These are phyloP conservation scores for Candolleomyces eurysporus DNA, from an alignment of 768 basidiomycete genomes.

Conservation along the genomic window DNA sequence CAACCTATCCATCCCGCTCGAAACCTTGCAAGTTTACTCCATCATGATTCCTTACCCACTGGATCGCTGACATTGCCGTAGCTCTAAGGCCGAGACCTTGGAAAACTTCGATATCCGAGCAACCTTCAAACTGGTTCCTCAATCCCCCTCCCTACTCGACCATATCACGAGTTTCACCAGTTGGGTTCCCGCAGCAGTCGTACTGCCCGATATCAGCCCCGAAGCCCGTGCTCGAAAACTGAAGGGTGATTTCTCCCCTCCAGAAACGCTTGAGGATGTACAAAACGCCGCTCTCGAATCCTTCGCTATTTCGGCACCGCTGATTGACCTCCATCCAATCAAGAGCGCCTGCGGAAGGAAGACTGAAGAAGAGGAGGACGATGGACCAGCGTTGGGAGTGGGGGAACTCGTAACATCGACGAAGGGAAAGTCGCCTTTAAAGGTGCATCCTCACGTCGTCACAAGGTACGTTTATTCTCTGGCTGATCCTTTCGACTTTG, in stretches of 20 bases:
- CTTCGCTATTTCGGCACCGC: constrained; percentile 31
- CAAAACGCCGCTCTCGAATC: constrained; percentile 30
- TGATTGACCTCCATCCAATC: constrained; percentile 31
- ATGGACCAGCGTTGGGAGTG: constrained; percentile 8
- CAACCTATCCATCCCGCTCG: constrained; percentile 26
- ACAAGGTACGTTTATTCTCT: constrained; percentile 23
- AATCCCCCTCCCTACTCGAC: constrained; percentile 27
- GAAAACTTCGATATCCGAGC: constrained; percentile 33
- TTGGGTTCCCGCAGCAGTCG: constrained; percentile 22
- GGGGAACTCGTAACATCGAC: constrained; percentile 8
- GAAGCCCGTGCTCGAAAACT: too few species aligned
- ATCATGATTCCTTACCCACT: background rate
- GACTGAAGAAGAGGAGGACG: constrained; percentile 13
- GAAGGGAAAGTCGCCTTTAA: constrained; percentile 12
- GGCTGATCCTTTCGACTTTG: background rate
- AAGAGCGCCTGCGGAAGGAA: constrained; percentile 18
- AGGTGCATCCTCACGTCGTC: constrained; percentile 33
- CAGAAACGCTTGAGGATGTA: constrained; percentile 5
- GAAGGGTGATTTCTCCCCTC: background rate
- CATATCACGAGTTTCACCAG: constrained; percentile 26
- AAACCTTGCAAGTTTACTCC: constrained; percentile 26
- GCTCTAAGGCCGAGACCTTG: constrained; percentile 23
- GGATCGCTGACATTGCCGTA: background rate
- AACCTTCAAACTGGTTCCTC: constrained; percentile 33
- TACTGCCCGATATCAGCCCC: constrained; percentile 10